Evolutionary conservation across 306 rosid species (phyloP).

Genomic region (Corylus avellana): DNA sequence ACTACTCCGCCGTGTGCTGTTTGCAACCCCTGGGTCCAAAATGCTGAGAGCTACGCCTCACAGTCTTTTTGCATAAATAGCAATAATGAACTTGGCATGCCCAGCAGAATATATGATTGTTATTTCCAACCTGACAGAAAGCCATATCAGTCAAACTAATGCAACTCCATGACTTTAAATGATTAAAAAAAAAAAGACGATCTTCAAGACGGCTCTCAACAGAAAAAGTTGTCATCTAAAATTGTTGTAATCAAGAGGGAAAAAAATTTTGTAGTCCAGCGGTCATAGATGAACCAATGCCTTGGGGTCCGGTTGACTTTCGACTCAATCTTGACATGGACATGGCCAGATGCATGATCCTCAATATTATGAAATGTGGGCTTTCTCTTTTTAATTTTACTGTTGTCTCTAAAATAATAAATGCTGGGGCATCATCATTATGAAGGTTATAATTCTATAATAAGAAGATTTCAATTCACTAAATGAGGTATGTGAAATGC

Average conservation of each 20-base stretch:
- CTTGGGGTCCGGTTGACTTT: not conserved
- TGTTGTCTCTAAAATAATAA: not conserved
- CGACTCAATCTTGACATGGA: not conserved
- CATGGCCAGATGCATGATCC: too few relatives aligned
- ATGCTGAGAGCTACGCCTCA: conserved; percentile 73
- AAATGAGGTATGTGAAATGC: not conserved
- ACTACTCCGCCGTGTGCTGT: conserved; percentile 68
- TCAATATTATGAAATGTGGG: not conserved
- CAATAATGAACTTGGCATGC: conserved; percentile 84
- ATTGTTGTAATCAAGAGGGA: not conserved
- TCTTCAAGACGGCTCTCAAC: not conserved
- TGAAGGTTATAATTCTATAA: not conserved
- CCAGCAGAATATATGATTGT: conserved; percentile 87
- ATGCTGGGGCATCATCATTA: not conserved
- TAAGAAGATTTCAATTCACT: not conserved
- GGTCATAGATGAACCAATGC: not conserved
- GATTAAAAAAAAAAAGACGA: not conserved
- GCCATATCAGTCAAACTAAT: conserved; percentile 18
- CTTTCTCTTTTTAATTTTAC: not conserved
- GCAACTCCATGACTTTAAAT: not conserved
- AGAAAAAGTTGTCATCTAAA: not conserved
- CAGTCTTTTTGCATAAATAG: conserved; percentile 66
- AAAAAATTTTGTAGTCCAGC: not conserved
- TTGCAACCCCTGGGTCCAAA: conserved; percentile 86
- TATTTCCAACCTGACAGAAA: conserved; percentile 67